Percentiles rank a stretch among this genome's conserved stretches.
These are phyloP conservation scores for Cochlearia excelsa DNA, from an alignment of 345 rosid species.

Conservation along the genomic window DNA sequence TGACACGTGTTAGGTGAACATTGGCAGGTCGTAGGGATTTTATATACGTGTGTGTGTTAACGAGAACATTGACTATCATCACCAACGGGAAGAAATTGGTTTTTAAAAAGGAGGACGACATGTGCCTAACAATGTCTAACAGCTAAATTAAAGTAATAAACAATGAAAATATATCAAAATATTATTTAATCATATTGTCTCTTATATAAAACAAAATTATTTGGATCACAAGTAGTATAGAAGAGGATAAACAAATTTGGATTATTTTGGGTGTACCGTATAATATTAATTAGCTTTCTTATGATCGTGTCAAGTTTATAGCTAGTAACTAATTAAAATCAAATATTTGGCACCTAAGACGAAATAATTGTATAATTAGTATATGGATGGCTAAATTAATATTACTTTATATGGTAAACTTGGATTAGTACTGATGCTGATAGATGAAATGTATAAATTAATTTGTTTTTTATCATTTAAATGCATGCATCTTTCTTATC, in stretches of 20 bases:
- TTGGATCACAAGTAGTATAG: slow-evolving; percentile 21
- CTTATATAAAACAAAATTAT: background rate
- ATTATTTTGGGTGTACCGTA: no score
- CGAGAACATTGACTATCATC: slow-evolving; percentile 29
- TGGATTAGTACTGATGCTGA: no score
- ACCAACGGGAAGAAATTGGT: slow-evolving; percentile 14
- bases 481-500: slow-evolving; percentile 4
- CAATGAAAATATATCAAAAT: background rate
- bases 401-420: no score
- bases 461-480: no score
- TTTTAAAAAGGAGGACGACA: slow-evolving; percentile 18
- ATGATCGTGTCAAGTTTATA: background rate
- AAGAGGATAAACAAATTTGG: background rate
- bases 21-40: slow-evolving; percentile 19
- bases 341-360: no score
- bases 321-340: no score
- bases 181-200: no score
- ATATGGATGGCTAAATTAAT: no score
- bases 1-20: slow-evolving; percentile 15
- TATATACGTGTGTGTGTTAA: slow-evolving; percentile 25
- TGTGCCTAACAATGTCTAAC: slow-evolving; percentile 18
- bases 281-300: no score
- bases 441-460: no score
- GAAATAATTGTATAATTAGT: no score
- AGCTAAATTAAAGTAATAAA: background rate